Conservation (phyloP, 2,329 filamentous ascomycete genomes). For the Colletotrichum sp. region DNA sequence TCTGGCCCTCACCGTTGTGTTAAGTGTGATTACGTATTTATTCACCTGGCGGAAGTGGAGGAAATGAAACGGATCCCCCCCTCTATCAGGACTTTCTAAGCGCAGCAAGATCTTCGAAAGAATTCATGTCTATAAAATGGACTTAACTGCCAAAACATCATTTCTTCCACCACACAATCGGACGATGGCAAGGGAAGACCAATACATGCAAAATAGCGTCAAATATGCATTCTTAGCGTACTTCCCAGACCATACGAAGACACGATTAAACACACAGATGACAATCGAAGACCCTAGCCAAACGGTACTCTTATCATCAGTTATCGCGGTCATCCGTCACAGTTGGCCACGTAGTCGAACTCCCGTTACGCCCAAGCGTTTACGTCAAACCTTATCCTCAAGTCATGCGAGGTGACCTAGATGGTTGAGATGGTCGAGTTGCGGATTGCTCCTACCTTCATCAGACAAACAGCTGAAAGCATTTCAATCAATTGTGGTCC, state of each 20-base stretch:
- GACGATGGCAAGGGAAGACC: too few species aligned
- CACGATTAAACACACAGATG: too few species aligned
- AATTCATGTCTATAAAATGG: not conserved
- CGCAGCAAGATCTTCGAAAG: too few species aligned
- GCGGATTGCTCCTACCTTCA: not conserved
- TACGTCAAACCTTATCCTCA: not conserved
- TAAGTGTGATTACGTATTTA: accelerated
- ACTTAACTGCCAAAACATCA: not conserved
- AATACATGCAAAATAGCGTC: too few species aligned
- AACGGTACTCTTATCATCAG: too few species aligned
- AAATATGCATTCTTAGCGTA: not conserved
- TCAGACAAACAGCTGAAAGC: not conserved
- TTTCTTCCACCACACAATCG: not conserved
- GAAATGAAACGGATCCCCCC: too few species aligned
- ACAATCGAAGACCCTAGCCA: not conserved
- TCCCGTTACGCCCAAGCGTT: accelerated
- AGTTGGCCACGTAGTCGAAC: not conserved
- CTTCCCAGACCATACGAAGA: not conserved
- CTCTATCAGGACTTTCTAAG: too few species aligned
- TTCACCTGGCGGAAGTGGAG: too few species aligned
- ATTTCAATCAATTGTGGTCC: too few species aligned
- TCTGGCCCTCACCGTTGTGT: too few species aligned
- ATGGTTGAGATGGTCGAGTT: not conserved
- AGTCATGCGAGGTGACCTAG: not conserved
- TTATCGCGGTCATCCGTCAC: not conserved